Evolutionary conservation across 192 early-diverging fungal genomes (phyloP).

Genomic region (Physocladia obscura): DNA sequence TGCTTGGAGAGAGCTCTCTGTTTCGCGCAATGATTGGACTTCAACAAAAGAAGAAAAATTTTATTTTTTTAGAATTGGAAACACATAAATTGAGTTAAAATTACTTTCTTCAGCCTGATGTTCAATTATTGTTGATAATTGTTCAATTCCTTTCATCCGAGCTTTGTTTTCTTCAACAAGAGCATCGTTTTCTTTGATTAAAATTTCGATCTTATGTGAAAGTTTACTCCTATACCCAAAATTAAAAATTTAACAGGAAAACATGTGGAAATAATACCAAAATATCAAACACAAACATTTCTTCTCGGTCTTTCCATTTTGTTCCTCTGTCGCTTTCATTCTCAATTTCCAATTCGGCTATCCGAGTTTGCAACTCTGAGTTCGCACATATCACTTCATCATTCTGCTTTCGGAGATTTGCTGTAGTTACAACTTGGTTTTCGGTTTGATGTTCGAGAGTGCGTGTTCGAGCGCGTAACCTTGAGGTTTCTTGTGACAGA

Average conservation of each 20-base stretch:
- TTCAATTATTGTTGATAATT: slow-evolving; percentile 25
- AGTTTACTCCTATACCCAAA: slow-evolving; percentile 2
- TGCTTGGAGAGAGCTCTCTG: background rate
- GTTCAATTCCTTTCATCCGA: slow-evolving; percentile 20
- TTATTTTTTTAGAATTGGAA: too few relatives aligned
- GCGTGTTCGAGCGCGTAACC: background rate
- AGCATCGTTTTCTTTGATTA: slow-evolving; percentile 46
- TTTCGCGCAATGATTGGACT: background rate
- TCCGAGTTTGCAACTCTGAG: background rate
- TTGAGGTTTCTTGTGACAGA: background rate
- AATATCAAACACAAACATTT: background rate
- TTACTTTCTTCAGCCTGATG: slow-evolving; percentile 29
- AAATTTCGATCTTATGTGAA: slow-evolving; percentile 19
- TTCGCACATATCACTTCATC: too few relatives aligned
- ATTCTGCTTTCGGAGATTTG: background rate
- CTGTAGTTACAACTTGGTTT: background rate
- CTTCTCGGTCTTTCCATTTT: background rate
- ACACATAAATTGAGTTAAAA: background rate
- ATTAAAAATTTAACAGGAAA: background rate
- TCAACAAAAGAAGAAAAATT: too few relatives aligned
- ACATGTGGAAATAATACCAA: background rate
- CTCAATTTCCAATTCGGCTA: background rate
- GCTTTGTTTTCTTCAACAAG: slow-evolving; percentile 39
- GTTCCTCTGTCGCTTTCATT: slow-evolving; percentile 4
- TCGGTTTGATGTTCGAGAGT: background rate